phyloP scores from a whole-genome alignment of 2,329 filamentous ascomycete genomes.

The Penicillium sp. region DNA sequence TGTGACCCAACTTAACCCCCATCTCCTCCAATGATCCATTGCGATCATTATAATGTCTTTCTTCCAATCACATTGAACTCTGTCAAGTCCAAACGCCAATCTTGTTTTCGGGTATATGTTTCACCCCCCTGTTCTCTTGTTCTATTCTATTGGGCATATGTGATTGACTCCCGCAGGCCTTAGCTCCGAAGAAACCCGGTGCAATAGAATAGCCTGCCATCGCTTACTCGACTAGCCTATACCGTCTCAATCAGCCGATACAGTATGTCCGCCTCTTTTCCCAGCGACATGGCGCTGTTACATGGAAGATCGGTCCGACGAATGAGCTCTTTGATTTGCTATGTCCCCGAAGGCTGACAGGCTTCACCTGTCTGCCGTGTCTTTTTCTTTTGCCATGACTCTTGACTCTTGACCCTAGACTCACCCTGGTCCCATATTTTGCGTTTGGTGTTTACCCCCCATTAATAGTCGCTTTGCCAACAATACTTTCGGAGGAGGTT shows the following conservation, averaged over 20 bases:
- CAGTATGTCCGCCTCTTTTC: background rate
- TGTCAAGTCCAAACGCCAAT: slow-evolving; percentile 10
- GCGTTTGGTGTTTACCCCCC: background rate
- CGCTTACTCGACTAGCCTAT: slow-evolving; percentile 15
- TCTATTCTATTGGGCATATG: slow-evolving; percentile 6
- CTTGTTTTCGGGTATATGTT: slow-evolving; percentile 6
- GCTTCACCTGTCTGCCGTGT: slow-evolving; percentile 9
- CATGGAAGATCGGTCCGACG: slow-evolving; percentile 10
- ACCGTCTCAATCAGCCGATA: slow-evolving; percentile 12
- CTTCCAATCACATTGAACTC: background rate
- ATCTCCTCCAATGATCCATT: background rate
- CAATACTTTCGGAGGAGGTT: background rate
- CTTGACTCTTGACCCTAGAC: slow-evolving; percentile 2
- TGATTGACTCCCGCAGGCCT: slow-evolving; percentile 18
- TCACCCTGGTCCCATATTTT: background rate
- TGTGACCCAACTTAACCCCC: background rate
- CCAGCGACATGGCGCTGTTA: slow-evolving; percentile 6
- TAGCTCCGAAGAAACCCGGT: slow-evolving; percentile 14
- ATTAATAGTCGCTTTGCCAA: background rate
- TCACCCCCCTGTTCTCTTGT: slow-evolving; percentile 9
- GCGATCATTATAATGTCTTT: background rate
- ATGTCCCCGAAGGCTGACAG: slow-evolving; percentile 16
- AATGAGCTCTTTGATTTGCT: slow-evolving; percentile 13
- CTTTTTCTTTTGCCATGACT: background rate
- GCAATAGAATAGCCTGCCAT: slow-evolving; percentile 5